Evolutionary conservation across 306 rosid genomes (phyloP).

Genomic region (Gleditsia sinensis): DNA sequence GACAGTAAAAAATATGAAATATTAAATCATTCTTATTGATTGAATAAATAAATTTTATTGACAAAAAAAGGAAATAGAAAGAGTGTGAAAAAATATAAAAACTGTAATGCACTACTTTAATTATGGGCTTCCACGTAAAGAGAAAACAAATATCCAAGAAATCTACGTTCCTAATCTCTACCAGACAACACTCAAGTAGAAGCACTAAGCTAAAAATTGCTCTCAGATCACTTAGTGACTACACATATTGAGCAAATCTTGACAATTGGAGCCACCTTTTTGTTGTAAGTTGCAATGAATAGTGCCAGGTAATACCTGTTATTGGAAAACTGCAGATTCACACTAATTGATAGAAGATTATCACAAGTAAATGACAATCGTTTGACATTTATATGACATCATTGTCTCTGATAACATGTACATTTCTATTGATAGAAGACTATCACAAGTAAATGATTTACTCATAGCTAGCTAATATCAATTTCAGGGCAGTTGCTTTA

Average conservation of each 20-base stretch:
- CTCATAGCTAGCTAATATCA: not conserved
- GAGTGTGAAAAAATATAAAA: constrained; percentile 5
- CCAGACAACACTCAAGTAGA: not conserved
- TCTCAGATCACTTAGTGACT: not conserved
- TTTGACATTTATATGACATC: not conserved
- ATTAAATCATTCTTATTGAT: not conserved
- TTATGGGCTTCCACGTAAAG: not conserved
- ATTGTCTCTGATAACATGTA: not conserved
- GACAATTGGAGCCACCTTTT: not conserved
- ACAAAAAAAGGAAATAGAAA: not conserved
- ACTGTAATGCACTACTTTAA: not conserved
- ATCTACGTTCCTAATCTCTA: not conserved
- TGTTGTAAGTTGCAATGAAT: not conserved
- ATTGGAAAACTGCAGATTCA: not conserved
- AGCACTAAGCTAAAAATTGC: not conserved
- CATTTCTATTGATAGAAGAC: not conserved
- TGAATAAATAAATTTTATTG: not conserved
- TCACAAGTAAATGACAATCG: not conserved
- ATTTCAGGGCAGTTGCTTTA: not conserved
- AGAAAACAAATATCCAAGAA: not conserved
- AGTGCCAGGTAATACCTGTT: not conserved
- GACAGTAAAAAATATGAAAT: not conserved
- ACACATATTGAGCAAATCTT: not conserved
- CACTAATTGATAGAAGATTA: too few species aligned
- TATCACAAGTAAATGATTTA: not conserved